Base-by-base conservation (phyloP, 352 stramenopile species). In the Phytophthora podocarpi region DNA sequence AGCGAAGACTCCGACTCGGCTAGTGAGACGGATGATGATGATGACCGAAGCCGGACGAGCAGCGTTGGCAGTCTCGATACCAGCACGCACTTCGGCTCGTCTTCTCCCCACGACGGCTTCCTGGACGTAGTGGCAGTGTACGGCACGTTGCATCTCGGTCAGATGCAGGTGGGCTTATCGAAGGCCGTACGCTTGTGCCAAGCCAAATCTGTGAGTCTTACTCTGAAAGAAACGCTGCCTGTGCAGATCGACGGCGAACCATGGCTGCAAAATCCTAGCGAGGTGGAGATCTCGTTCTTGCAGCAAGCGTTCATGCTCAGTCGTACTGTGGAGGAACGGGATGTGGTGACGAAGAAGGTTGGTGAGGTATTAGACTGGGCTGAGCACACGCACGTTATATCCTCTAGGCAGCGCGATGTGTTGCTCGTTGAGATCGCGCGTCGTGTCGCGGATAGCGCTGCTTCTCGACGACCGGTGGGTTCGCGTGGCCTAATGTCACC, bases 161-260 rank as follows among this genome's bases (percentile, higher is more conserved):
- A 98, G 68, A 97, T 98, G 73, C 91, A 97, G 52, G 95, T 95
- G 47, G 85, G 85, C 1, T 61, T 95, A 13, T 93, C 83, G 24
- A 90, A 90, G 49, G 85, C 85, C 1, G 81, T 93, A 28, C 85
- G 85, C 9, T 56, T 95, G 8, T 91, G 85, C 30, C 85, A 95
- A 39, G 78, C 78, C 11, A 90, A 87, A 52, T 70, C 78, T 2
- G 65, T 93, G 16, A 74, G 72, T 36, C 62, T 95, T 32, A 66
- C 59, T 0, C 36, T 93, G 40, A 82, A 84, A 15, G 82, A 92
- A 46, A 87, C 70, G 5, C 49, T 93, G 6, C 83, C 85, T 2
- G 59, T 98, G 35, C 96, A 99, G 68, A 93, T 99, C 34, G 96
- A 99, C 61, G 96, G 96, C 8, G 96, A 99, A 74, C 96, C 96